These are phyloP conservation scores for Fraxinus angustifolia DNA, from an alignment of 305 asterid species.

Conservation along the genomic window DNA sequence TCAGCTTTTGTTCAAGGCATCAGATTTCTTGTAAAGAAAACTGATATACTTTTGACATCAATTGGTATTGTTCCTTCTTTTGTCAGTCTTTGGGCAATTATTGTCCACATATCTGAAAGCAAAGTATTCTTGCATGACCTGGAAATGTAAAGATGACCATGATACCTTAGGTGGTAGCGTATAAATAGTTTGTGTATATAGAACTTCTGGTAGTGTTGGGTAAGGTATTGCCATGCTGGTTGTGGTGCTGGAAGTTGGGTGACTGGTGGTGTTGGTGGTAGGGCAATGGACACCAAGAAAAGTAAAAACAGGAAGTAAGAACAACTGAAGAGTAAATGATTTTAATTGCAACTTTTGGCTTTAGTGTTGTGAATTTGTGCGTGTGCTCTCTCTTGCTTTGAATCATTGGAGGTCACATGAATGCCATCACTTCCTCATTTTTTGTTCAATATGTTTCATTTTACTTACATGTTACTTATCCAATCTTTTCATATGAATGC, in stretches of 20 bases:
- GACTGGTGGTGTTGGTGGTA: background rate
- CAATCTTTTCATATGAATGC: constrained; percentile 33
- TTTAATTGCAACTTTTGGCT: background rate
- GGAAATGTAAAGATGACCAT: background rate
- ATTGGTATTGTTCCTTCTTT: background rate
- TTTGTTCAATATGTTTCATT: constrained; percentile 15
- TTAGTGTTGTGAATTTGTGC: background rate
- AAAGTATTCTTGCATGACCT: background rate
- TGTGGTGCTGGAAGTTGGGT: background rate
- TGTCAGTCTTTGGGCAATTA: background rate
- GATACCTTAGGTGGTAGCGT: background rate
- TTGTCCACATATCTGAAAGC: background rate
- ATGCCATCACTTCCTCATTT: constrained; percentile 1
- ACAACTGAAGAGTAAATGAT: background rate
- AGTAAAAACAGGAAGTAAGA: background rate
- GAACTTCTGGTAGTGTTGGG: background rate
- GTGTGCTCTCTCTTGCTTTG: background rate
- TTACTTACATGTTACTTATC: constrained; percentile 17
- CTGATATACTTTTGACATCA: background rate
- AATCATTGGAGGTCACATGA: background rate
- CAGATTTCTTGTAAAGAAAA: background rate
- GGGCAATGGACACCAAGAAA: background rate
- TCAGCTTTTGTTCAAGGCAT: constrained; percentile 7
- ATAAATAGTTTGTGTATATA: background rate
- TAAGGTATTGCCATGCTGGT: background rate